phyloP scores from a whole-genome alignment of 129 eudicot genomes.

The Lonicera japonica region DNA sequence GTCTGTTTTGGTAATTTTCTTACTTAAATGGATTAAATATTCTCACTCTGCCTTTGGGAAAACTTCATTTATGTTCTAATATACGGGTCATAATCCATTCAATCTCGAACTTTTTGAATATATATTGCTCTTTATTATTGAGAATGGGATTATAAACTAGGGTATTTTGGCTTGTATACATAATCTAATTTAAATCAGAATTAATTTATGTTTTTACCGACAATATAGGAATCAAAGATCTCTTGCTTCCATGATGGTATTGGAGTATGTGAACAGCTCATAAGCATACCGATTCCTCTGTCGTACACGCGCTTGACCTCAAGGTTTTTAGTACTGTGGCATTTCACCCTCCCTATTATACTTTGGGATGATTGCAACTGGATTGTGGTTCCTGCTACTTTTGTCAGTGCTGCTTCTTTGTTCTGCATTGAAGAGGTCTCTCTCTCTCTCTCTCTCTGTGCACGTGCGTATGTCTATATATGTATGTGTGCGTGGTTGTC shows the following conservation, averaged over 20 bases:
- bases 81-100: too few species aligned
- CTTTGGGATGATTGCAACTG: slow-evolving; percentile 99
- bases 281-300: slow-evolving; percentile 85
- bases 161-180: not conserved
- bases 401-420: slow-evolving; percentile 91
- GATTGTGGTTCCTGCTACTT: slow-evolving; percentile 99
- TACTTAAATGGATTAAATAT: not conserved
- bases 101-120: too few species aligned
- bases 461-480: too few species aligned
- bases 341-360: slow-evolving; percentile 88
- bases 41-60: not conserved
- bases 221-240: slow-evolving; percentile 77
- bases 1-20: slow-evolving; percentile 41
- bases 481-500: too few species aligned
- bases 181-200: not conserved
- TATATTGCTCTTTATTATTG: too few species aligned
- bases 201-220: slow-evolving; percentile 4
- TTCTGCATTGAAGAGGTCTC: slow-evolving; percentile 98
- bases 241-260: slow-evolving; percentile 93
- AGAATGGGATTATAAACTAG: not conserved
- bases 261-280: slow-evolving; percentile 77
- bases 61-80: too few species aligned
- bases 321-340: slow-evolving; percentile 96
- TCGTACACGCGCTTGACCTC: slow-evolving; percentile 96
- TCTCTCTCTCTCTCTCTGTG: too few species aligned